phyloP scores from a whole-genome alignment of 225 moss, liverwort and hornwort species.

The Bryum argenteum region DNA sequence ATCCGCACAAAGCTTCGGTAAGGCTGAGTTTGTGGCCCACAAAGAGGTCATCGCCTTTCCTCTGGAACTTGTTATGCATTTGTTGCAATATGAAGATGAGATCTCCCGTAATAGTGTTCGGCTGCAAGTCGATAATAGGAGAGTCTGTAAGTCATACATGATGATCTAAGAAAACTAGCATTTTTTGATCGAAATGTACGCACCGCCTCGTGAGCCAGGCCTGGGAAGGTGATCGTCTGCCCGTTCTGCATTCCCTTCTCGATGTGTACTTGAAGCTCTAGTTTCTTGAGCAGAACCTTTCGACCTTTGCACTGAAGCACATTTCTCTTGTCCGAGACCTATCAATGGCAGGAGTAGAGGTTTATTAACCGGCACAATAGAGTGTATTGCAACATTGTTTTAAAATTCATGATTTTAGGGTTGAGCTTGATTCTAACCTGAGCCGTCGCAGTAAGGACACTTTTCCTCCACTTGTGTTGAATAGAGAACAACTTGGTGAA shows the following conservation, averaged over 20 bases:
- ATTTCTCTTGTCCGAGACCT: too few relatives aligned
- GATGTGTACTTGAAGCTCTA: constrained; percentile 45
- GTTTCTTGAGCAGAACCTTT: constrained; percentile 64
- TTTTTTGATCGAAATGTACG: background rate
- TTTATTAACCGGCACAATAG: too few relatives aligned
- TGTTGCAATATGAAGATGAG: constrained; percentile 84
- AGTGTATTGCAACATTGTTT: too few relatives aligned
- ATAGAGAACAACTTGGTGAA: constrained; percentile 83
- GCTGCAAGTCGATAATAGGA: constrained; percentile 41
- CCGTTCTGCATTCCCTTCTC: constrained; percentile 52
- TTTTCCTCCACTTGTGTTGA: constrained; percentile 98
- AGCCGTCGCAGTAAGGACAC: constrained; percentile 47
- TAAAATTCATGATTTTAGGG: too few relatives aligned
- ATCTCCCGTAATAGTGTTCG: constrained; percentile 83
- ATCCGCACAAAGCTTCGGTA: constrained; percentile 86
- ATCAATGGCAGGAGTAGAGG: background rate
- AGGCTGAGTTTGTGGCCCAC: constrained; percentile 74
- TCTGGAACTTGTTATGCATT: constrained; percentile 85
- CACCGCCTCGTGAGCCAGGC: constrained; percentile 55
- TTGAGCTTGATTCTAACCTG: too few relatives aligned
- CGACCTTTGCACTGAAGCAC: constrained; percentile 70
- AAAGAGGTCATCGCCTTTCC: constrained; percentile 83
- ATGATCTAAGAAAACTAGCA: background rate
- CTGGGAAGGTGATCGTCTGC: constrained; percentile 48
- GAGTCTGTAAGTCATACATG: too few relatives aligned